Percentiles rank a stretch among this genome's conserved stretches.
These are phyloP conservation scores for Aureobasidium sp. DNA, from an alignment of 2,329 filamentous ascomycete species.

Conservation along the genomic window DNA sequence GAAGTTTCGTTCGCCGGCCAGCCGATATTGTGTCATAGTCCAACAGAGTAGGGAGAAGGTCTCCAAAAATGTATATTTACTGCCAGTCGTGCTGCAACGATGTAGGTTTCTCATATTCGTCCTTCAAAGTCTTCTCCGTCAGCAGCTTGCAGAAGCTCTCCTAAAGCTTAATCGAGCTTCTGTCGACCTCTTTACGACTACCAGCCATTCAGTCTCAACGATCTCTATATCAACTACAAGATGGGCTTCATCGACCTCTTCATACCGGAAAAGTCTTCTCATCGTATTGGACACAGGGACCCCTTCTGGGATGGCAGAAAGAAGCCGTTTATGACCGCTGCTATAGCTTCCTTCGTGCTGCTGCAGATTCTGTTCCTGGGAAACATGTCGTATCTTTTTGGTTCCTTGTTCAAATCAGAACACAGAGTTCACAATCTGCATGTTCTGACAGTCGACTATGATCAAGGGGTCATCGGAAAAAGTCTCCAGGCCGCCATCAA, in stretches of 20 bases:
- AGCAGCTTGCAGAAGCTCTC: no score
- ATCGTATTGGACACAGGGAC: not conserved
- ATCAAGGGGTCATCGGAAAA: slow-evolving; percentile 21
- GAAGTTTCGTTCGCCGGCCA: slow-evolving; percentile 1
- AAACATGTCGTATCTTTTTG: slow-evolving; percentile 25
- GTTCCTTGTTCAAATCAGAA: slow-evolving; percentile 22
- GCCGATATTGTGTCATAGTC: not conserved
- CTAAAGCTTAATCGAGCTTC: not conserved
- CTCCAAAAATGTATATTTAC: not conserved
- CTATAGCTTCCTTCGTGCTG: slow-evolving; percentile 11
- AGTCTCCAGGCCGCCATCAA: slow-evolving; percentile 5
- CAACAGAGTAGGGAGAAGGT: not conserved
- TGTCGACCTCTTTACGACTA: not conserved
- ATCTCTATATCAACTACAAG: not conserved
- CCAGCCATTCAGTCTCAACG: not conserved
- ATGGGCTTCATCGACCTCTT: slow-evolving; percentile 8
- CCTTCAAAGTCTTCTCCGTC: not conserved
- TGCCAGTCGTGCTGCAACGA: not conserved
- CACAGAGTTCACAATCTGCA: slow-evolving; percentile 23
- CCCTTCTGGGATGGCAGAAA: slow-evolving; percentile 19
- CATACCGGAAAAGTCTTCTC: not conserved
- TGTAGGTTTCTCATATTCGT: not conserved
- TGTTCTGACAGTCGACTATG: slow-evolving; percentile 28
- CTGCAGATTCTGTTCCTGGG: slow-evolving; percentile 24
- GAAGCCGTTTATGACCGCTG: slow-evolving; percentile 19